Evolutionary conservation across 768 basidiomycete genomes (phyloP), one percentile per base, ranked within the genome.

Genomic region (Polyporus arcularius): DNA sequence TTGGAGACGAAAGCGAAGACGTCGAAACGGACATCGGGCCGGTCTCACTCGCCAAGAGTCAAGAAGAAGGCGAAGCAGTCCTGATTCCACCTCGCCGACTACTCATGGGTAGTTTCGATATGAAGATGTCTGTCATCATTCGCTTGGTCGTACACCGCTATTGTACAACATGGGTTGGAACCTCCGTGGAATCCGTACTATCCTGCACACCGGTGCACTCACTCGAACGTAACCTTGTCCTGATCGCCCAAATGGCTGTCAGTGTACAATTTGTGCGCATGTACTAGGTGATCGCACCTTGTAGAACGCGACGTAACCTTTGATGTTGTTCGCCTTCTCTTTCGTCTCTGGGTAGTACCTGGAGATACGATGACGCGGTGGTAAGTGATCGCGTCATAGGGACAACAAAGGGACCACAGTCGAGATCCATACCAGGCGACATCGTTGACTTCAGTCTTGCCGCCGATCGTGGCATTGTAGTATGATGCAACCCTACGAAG

Each of bases 271-370:
- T 3, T 38, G n/a, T 18, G 18, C 21, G 21, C 21, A 26, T 26
- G 14, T 26, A 31, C 4, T 35, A 15, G 28, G 8, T n/a, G 7
- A 2, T 9, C 60, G 16, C 67, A 84, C 89, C 81, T 90, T 90
- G 78, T 93, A 89, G 70, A 93, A 92, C 0, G 90, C 92, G 21
- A 92, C 78, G 68, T 86, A 84, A 10, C 78, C 78, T 71, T 88
- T 80, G 68, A 92, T 88, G 5, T 81, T 69, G 50, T 82, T 77
- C 0, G 89, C 90, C 62, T 79, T 81, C 4, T 81, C 75, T 30
- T 78, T 82, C 0, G 87, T 75, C 1, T 78, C 54, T 0, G 88
- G 83, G 67, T 92, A 92, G 67, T 85, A 88, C 88, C 89, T 89
- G 35, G 35, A 61, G n/a, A 18, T 26, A 26, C 21, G 21, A 26